A percentile compares a stretch with the other conserved stretches of the same genome.
phyloP scores from a whole-genome alignment of 306 rosid species.

The Prunus dulcis region DNA sequence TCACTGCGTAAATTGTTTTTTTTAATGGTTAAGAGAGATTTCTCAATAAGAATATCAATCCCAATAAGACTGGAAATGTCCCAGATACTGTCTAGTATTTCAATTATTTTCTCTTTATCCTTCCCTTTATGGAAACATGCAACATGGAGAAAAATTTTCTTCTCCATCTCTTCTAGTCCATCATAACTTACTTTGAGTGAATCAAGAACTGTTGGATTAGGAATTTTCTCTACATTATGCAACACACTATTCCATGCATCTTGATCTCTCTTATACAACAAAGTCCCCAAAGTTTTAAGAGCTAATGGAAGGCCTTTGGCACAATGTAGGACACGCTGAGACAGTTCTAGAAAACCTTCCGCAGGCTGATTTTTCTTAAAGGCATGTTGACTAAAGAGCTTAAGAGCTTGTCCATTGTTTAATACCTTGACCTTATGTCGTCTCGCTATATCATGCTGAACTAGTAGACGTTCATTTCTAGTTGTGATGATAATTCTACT shows the following conservation, averaged over 20 bases:
- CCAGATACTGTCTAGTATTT: not conserved
- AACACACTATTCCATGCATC: constrained; percentile 33
- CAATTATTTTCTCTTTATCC: not conserved
- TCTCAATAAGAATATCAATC: constrained; percentile 33
- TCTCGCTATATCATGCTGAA: no score
- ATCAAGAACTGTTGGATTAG: no score
- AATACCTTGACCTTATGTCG: not conserved
- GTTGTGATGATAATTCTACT: constrained; percentile 40
- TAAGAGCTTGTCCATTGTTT: not conserved
- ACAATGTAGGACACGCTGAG: not conserved
- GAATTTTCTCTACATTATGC: constrained; percentile 18
- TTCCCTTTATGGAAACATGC: no score
- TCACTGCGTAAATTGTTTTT: not conserved
- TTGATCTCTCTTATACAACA: not conserved
- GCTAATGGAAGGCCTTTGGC: constrained; percentile 30
- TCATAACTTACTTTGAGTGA: no score
- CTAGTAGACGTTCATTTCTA: constrained; percentile 20
- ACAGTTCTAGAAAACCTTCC: not conserved
- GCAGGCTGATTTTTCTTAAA: not conserved
- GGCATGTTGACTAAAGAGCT: constrained; percentile 5
- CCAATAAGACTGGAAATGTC: constrained; percentile 20
- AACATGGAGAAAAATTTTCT: no score
- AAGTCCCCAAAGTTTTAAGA: constrained; percentile 10
- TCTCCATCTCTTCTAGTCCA: no score
- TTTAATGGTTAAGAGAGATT: constrained; percentile 10